A percentile compares a stretch with the other conserved stretches of the same genome.
These are phyloP conservation scores for Tuber melanosporum DNA, from an alignment of 495 filamentous ascomycete genomes.

Conservation along the genomic window DNA sequence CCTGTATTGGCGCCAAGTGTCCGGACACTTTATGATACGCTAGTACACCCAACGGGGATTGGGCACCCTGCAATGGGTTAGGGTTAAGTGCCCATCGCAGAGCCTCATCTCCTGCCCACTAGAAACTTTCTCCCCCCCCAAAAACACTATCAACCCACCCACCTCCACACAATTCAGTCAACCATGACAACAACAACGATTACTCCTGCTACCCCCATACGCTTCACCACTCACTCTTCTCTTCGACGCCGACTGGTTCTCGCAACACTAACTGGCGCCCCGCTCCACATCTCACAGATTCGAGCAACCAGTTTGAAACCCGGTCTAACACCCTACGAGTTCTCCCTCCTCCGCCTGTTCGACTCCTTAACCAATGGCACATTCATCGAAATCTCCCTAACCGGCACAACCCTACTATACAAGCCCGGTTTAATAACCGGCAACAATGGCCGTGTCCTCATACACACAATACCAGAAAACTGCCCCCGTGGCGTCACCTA, in stretches of 20 bases:
- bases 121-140: neutral
- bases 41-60: no score
- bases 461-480: constrained; percentile 66
- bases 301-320: constrained; percentile 76
- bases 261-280: constrained; percentile 79
- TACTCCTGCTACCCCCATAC: constrained; percentile 47
- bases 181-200: constrained; percentile 22
- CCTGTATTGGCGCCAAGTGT: no score
- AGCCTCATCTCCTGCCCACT: neutral
- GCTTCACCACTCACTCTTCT: constrained; percentile 73
- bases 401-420: constrained; percentile 84
- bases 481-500: constrained; percentile 81
- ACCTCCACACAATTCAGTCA: neutral
- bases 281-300: constrained; percentile 88
- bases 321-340: constrained; percentile 83
- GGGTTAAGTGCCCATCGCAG: neutral
- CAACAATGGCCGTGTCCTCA: constrained; percentile 61
- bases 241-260: constrained; percentile 81
- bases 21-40: no score
- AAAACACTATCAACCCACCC: neutral
- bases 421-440: constrained; percentile 84
- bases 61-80: neutral
- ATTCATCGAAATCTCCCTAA: constrained; percentile 87
- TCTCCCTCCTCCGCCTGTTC: constrained; percentile 90
- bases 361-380: constrained; percentile 94